phyloP scores from a whole-genome alignment of 1,284 basidiomycete species.

The Trametes pubescens region DNA sequence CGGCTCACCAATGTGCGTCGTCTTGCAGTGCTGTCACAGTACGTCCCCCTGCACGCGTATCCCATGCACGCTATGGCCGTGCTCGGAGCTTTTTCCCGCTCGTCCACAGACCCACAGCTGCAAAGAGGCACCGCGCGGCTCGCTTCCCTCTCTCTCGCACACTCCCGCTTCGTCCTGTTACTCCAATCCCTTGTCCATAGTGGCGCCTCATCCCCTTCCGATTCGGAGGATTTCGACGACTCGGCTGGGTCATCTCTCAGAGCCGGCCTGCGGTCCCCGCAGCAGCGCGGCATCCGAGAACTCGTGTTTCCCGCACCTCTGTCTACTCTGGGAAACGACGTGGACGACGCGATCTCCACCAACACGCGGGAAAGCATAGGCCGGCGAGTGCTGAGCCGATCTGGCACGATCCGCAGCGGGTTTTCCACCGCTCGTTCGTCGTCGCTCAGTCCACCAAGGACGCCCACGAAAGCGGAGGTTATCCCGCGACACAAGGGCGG shows the following conservation, averaged over 20 bases:
- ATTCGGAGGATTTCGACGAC: constrained; percentile 49
- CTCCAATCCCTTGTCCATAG: constrained; percentile 75
- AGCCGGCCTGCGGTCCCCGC: constrained; percentile 37
- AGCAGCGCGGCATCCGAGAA: constrained; percentile 54
- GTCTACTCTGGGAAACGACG: constrained; percentile 45
- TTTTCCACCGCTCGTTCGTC: constrained; percentile 18
- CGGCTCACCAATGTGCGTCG: neutral
- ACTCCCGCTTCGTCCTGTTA: constrained; percentile 77
- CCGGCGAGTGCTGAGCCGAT: constrained; percentile 23
- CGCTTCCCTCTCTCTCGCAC: constrained; percentile 59
- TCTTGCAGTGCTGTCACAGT: constrained; percentile 67
- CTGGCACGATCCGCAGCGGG: constrained; percentile 24
- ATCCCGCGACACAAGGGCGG: constrained; percentile 25
- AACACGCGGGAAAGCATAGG: constrained; percentile 12
- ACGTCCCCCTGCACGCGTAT: constrained; percentile 64
- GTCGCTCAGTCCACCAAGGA: constrained; percentile 23
- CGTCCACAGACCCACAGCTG: constrained; percentile 45
- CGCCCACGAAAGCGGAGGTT: constrained; percentile 23
- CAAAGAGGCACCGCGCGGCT: constrained; percentile 51
- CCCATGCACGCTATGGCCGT: constrained; percentile 64
- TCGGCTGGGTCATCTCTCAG: constrained; percentile 31
- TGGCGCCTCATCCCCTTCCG: constrained; percentile 49
- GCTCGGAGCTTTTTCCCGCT: constrained; percentile 48
- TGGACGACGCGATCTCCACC: constrained; percentile 18
- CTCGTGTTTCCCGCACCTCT: constrained; percentile 74